phyloP scores from a whole-genome alignment of 805 yeast species.

The Grigorovia yakushimaensis region DNA sequence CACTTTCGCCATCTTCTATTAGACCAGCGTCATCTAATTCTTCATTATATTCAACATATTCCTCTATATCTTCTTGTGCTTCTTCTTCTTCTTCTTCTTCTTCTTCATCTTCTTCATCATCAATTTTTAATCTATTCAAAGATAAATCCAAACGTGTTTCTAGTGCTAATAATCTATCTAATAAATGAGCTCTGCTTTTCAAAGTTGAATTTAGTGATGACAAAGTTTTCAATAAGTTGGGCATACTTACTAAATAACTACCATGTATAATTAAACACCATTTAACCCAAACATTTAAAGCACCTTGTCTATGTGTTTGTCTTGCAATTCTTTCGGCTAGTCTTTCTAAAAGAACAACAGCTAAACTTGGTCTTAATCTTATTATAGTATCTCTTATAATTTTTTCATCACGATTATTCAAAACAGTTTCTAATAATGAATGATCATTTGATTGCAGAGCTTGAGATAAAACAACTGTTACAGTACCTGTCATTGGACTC shows the following conservation, averaged over 20 bases:
- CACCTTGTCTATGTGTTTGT: constrained; percentile 43
- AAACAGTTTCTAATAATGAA: constrained; percentile 73
- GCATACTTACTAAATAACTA: constrained; percentile 41
- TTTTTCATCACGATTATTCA: constrained; percentile 42
- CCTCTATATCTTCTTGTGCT: constrained; percentile 29
- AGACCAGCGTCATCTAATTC: constrained; percentile 44
- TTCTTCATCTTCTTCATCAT: constrained; percentile 26
- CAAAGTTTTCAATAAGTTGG: constrained; percentile 45
- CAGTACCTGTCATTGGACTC: constrained; percentile 61
- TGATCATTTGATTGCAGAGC: constrained; percentile 83
- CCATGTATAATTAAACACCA: constrained; percentile 83
- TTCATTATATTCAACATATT: constrained; percentile 62
- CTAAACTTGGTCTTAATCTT: constrained; percentile 44
- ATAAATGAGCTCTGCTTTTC: constrained; percentile 50
- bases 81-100: constrained; percentile 28
- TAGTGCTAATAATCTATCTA: constrained; percentile 65
- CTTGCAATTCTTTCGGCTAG: constrained; percentile 53
- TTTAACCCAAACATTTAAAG: constrained; percentile 66
- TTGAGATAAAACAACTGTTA: constrained; percentile 78
- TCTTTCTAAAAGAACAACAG: constrained; percentile 47
- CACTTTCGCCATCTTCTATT: constrained; percentile 40
- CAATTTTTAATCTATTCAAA: constrained; percentile 53
- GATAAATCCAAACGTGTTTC: constrained; percentile 72
- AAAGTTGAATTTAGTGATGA: constrained; percentile 58
- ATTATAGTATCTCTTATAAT: constrained; percentile 47